A percentile compares a stretch with the other conserved stretches of the same genome.
Conservation (phyloP, 768 basidiomycete species). For the Auricularia sp. region DNA sequence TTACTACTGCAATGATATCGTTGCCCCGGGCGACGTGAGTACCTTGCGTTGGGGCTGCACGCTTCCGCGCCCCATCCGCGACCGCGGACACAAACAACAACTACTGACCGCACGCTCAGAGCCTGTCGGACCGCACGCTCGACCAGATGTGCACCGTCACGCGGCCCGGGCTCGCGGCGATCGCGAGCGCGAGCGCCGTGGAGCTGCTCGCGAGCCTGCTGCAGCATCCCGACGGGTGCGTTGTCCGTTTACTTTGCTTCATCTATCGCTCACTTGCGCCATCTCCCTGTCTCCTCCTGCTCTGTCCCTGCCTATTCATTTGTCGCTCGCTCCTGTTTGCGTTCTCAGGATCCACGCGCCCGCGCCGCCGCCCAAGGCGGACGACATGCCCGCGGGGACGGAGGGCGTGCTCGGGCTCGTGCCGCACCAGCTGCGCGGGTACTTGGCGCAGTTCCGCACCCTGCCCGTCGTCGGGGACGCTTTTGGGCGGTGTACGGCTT, state of each 20-base stretch:
- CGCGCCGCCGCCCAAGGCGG: conserved; percentile 44
- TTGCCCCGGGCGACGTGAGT: conserved; percentile 86
- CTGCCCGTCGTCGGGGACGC: conserved; percentile 79
- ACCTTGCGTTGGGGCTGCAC: no score
- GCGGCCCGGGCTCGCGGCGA: conserved; percentile 84
- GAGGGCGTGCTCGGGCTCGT: conserved; percentile 70
- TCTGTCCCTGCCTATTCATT: neutral
- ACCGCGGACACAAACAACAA: no score
- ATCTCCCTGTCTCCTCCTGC: neutral
- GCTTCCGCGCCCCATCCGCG: neutral
- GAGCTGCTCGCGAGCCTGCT: conserved; percentile 82
- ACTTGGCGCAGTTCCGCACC: conserved; percentile 76
- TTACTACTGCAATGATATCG: conserved; percentile 97
- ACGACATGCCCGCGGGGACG: conserved; percentile 19
- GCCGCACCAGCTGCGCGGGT: conserved; percentile 91
- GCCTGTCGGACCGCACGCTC: conserved; percentile 78
- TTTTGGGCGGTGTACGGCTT: conserved; percentile 84
- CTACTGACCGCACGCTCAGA: conserved; percentile 26
- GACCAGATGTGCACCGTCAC: conserved; percentile 99
- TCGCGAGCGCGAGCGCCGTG: conserved; percentile 86
- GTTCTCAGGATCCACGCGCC: conserved; percentile 47
- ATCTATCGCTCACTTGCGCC: neutral
- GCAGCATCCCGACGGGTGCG: conserved; percentile 83
- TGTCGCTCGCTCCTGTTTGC: neutral
- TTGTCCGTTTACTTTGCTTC: neutral